Conservation (phyloP, 352 stramenopile genomes). For the Phytopythium vexans region DNA sequence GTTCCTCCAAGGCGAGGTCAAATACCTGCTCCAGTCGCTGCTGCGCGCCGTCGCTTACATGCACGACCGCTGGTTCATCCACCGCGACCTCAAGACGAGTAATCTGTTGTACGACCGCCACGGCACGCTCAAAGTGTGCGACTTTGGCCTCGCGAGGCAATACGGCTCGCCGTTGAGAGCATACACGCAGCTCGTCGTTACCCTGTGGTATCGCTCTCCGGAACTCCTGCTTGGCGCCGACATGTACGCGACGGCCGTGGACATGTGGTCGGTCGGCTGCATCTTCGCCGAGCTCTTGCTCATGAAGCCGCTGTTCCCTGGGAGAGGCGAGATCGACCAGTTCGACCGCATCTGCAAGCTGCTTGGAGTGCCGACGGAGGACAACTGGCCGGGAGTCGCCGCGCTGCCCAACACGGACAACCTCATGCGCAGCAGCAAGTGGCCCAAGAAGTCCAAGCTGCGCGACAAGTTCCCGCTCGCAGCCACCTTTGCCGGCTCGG, state of each 20-base stretch:
- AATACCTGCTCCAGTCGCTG: slow-evolving; percentile 93
- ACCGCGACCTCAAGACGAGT: slow-evolving; percentile 98
- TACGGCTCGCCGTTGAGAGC: slow-evolving; percentile 70
- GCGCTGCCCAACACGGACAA: slow-evolving; percentile 59
- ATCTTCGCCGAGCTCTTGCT: slow-evolving; percentile 96
- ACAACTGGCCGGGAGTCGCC: slow-evolving; percentile 85
- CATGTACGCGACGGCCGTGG: slow-evolving; percentile 93
- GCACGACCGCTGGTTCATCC: slow-evolving; percentile 92
- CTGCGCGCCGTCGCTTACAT: slow-evolving; percentile 88
- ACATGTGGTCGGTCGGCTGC: slow-evolving; percentile 97
- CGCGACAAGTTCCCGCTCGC: slow-evolving; percentile 78
- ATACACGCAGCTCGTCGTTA: slow-evolving; percentile 93
- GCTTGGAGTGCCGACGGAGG: slow-evolving; percentile 86
- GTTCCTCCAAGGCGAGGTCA: slow-evolving; percentile 90
- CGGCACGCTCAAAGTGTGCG: slow-evolving; percentile 78
- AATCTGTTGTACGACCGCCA: slow-evolving; percentile 95
- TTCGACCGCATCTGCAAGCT: slow-evolving; percentile 96
- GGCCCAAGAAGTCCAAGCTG: slow-evolving; percentile 60
- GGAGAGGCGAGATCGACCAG: slow-evolving; percentile 94
- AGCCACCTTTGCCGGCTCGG: slow-evolving; percentile 46
- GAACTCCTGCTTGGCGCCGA: slow-evolving; percentile 92
- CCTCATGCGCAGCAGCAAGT: slow-evolving; percentile 57
- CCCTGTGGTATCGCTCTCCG: slow-evolving; percentile 94
- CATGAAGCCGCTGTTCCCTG: slow-evolving; percentile 91
- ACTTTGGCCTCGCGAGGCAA: slow-evolving; percentile 84